These are phyloP conservation scores for Heterobasidion occidentale DNA, from an alignment of 1,284 basidiomycete genomes.

Conservation along the genomic window DNA sequence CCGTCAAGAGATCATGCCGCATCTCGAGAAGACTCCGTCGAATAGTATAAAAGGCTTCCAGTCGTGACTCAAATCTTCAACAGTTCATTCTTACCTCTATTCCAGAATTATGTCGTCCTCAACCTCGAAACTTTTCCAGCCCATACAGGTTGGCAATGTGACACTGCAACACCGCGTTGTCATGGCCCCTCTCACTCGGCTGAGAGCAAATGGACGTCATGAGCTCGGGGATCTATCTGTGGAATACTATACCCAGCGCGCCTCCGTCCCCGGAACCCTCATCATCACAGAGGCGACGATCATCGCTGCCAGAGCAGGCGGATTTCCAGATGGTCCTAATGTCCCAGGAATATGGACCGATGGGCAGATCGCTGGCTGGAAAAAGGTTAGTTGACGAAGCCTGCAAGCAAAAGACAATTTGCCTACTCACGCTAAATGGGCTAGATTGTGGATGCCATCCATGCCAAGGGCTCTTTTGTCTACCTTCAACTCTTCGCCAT, in stretches of 20 bases:
- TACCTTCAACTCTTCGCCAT: constrained; percentile 38
- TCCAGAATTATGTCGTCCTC: too few relatives aligned
- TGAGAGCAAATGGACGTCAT: constrained; percentile 22
- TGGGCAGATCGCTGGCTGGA: constrained; percentile 18
- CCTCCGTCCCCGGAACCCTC: constrained; percentile 32
- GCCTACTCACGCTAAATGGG: not conserved
- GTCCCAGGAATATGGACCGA: constrained; percentile 21
- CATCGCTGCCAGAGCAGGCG: constrained; percentile 24
- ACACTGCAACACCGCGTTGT: constrained; percentile 36
- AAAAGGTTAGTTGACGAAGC: constrained; percentile 11
- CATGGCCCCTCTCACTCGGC: constrained; percentile 39
- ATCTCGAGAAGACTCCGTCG: too few relatives aligned
- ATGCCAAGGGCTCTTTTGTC: constrained; percentile 29
- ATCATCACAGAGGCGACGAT: constrained; percentile 40
- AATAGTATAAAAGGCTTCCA: too few relatives aligned
- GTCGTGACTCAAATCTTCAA: too few relatives aligned
- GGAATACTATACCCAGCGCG: constrained; percentile 42
- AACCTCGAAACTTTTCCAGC: constrained; percentile 29
- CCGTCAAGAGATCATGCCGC: too few relatives aligned
- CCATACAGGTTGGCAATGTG: constrained; percentile 32
- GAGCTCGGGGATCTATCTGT: constrained; percentile 21
- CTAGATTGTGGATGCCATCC: constrained; percentile 29
- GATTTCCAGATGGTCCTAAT: constrained; percentile 23
- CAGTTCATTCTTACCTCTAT: too few relatives aligned
- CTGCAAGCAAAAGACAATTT: not conserved